Base-by-base conservation (phyloP, 345 rosid genomes). In the Melaleuca quinquenervia region DNA sequence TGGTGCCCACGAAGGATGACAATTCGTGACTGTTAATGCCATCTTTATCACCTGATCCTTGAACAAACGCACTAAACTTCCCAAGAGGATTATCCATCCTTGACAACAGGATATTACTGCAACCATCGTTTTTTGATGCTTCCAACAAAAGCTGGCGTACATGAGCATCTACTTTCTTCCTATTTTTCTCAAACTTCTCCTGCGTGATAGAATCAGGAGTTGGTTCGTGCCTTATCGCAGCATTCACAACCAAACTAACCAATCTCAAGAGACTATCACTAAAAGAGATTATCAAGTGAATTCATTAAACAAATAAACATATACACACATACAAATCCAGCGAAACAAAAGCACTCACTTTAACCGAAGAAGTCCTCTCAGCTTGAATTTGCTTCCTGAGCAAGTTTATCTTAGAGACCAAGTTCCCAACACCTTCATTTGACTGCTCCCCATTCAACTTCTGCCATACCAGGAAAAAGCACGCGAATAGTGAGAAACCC, bases 351-450 rank as follows among this genome's bases (percentile, higher is more conserved):
- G 36, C 11, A 84, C 89, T 92, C 90, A 96, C 99, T 90, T 93
- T 91, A 55, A 96, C 44, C 7, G 91, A 93, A 88, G 50, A 87
- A 88, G 74, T 88, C 89, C 99, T 92, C 82, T 96, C 96, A 29
- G 90, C 92, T 87, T 97, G 98, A 90, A 96, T 94, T 91, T 95
- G 91, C 94, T 54, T 92, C 87, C 89, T 92, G 84, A 97, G 98
- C 90, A 92, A 95, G 92, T 86, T 91, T 89, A 97, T 86, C 89
- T 90, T 95, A 75, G 87, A 78, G n/a, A 90, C 85, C 88, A 97
- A 93, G 89, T 93, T 94, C 85, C 90, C 95, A 60, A 89, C 76
- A 54, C 88, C 90, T 51, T 85, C 93, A 85, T 27, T 86, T 16
- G 89, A 90, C 86, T 87, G 89, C 78, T 94, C 98, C 85, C 92